Evolutionary conservation across 176 grass and related monocot species (phyloP).

Genomic region (Raddia guianensis): DNA sequence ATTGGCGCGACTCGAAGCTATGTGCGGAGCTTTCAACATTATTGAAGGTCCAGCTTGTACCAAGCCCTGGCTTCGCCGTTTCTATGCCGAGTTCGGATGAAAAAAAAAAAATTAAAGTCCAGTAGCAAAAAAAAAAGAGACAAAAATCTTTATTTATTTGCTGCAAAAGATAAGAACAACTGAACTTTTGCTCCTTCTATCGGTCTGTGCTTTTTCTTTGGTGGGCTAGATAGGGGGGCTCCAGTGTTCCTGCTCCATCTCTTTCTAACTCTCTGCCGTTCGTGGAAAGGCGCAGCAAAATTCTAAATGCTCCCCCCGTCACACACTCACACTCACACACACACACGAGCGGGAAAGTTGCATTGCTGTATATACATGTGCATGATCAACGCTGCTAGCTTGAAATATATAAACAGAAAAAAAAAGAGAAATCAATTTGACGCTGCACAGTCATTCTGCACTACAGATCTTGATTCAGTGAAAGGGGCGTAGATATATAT

Average conservation of each 20-base stretch:
- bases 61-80: background rate
- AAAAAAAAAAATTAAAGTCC: background rate
- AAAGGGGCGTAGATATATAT: no score
- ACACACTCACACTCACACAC: no score
- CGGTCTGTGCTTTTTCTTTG: background rate
- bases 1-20: background rate
- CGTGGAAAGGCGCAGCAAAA: background rate
- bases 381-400: no score
- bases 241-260: background rate
- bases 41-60: background rate
- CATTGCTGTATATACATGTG: background rate
- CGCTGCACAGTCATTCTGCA: no score
- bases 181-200: background rate
- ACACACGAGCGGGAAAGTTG: background rate
- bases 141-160: background rate
- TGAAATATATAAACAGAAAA: no score
- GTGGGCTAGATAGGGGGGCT: background rate
- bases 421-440: no score
- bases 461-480: no score
- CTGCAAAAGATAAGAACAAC: background rate
- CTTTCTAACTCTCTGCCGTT: constrained; percentile 5
- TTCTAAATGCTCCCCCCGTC: background rate
- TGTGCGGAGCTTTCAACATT: background rate
- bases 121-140: background rate
- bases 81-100: background rate